These are phyloP conservation scores for Rehmannia glutinosa DNA, from an alignment of 257 asterid species.

Conservation along the genomic window DNA sequence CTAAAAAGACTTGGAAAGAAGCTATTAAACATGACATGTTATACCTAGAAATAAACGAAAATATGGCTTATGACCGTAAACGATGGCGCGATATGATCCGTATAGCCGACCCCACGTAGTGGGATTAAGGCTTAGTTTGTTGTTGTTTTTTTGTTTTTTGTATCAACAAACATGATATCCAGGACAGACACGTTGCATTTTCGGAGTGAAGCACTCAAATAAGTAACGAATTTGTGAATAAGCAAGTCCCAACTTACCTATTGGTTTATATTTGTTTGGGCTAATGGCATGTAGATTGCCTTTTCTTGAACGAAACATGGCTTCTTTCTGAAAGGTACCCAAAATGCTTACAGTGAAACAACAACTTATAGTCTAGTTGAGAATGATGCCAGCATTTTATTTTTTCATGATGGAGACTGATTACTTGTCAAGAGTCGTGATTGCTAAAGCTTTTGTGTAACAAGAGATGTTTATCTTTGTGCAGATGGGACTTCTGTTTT, in stretches of 20 bases:
- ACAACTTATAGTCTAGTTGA: conserved; percentile 1
- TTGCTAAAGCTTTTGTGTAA: conserved; percentile 3
- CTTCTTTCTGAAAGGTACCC: conserved; percentile 1
- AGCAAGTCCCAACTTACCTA: conserved; percentile 2
- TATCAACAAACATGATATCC: not conserved
- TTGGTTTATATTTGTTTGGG: not conserved
- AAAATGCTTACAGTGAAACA: not conserved
- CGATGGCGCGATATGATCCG: too few species aligned
- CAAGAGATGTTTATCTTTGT: conserved; percentile 13
- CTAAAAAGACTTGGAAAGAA: too few species aligned
- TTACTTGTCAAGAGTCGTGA: not conserved
- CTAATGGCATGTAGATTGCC: not conserved
- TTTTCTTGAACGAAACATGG: not conserved
- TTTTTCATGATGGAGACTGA: not conserved
- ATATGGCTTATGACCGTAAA: too few species aligned
- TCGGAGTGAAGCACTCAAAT: not conserved
- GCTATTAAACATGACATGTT: too few species aligned
- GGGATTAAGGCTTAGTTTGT: too few species aligned
- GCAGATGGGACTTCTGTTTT: conserved; percentile 98
- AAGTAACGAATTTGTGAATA: not conserved
- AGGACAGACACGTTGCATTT: conserved; percentile 9
- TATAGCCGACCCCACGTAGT: too few species aligned
- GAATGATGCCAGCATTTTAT: conserved; percentile 11
- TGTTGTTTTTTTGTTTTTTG: not conserved
- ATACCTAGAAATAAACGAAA: too few species aligned